These are phyloP conservation scores for Nigrospora osmanthi DNA, from an alignment of 2,329 filamentous ascomycete genomes.

Conservation along the genomic window DNA sequence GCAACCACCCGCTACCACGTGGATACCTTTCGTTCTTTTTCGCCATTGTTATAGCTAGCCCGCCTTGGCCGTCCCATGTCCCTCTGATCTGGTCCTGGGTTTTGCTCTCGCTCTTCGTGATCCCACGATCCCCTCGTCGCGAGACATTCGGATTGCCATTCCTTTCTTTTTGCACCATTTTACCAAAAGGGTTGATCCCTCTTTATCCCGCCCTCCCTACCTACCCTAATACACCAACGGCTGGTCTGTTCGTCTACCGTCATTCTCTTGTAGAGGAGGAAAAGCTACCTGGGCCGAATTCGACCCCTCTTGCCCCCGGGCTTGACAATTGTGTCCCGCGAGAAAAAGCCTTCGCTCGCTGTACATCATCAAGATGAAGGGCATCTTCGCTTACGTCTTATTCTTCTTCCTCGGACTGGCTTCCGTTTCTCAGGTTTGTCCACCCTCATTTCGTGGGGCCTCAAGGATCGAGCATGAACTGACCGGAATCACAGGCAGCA, in stretches of 20 bases:
- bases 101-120: conserved; percentile 1
- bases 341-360: neutral
- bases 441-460: neutral
- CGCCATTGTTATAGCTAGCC: conserved; percentile 2
- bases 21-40: conserved; percentile 10
- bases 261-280: conserved; percentile 1
- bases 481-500: conserved; percentile 8
- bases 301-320: neutral
- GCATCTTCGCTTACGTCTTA: conserved; percentile 2
- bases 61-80: conserved; percentile 11
- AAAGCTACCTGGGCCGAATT: neutral
- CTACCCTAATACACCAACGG: conserved; percentile 9
- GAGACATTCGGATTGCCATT: neutral
- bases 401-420: conserved; percentile 11
- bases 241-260: conserved; percentile 15
- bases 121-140: neutral
- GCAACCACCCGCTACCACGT: conserved; percentile 11
- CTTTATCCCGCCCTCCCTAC: conserved; percentile 4
- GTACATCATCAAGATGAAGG: conserved; percentile 2
- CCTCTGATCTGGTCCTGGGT: neutral
- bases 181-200: conserved; percentile 12
- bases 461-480: conserved; percentile 3
- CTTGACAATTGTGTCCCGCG: conserved; percentile 1
- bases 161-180: conserved; percentile 5
- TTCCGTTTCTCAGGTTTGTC: conserved; percentile 15